Evolutionary conservation across 192 early-diverging fungal genomes (phyloP).

Genomic region (Spinellus fusiger): DNA sequence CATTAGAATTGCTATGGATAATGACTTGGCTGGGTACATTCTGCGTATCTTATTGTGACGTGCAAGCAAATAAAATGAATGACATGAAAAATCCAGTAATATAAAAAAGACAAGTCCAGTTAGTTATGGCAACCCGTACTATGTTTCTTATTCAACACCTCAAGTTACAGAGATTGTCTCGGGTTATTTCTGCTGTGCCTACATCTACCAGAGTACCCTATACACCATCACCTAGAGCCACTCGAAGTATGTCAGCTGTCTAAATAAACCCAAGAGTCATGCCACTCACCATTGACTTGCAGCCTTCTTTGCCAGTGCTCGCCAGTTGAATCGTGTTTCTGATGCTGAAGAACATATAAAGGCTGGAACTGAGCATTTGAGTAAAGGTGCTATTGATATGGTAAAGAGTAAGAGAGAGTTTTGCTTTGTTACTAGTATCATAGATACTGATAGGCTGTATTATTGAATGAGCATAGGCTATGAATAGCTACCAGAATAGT

Average conservation of each 20-base stretch:
- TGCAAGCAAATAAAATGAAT: too few relatives aligned
- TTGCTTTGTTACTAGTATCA: background rate
- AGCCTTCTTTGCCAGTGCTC: slow-evolving; percentile 7
- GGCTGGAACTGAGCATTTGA: slow-evolving; percentile 19
- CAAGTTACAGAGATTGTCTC: too few relatives aligned
- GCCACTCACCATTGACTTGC: background rate
- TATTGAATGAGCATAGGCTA: slow-evolving; percentile 15
- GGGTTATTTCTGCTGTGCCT: too few relatives aligned
- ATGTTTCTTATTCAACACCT: too few relatives aligned
- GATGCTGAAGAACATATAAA: slow-evolving; percentile 28
- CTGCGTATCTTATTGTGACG: too few relatives aligned
- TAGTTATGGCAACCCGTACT: too few relatives aligned
- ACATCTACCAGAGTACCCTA: too few relatives aligned
- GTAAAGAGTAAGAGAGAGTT: background rate
- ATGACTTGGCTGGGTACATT: too few relatives aligned
- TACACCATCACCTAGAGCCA: background rate
- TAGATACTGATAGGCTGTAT: background rate
- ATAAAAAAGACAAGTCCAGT: too few relatives aligned
- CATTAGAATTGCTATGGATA: too few relatives aligned
- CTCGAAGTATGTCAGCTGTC: background rate
- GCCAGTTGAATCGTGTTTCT: slow-evolving; percentile 9
- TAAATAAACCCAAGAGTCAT: background rate
- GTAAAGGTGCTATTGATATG: slow-evolving; percentile 31
- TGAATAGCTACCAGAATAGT: slow-evolving; percentile 30
- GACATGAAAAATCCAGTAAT: too few relatives aligned